phyloP scores from a whole-genome alignment of 106 monocot genomes.

The Ottelia alismoides region DNA sequence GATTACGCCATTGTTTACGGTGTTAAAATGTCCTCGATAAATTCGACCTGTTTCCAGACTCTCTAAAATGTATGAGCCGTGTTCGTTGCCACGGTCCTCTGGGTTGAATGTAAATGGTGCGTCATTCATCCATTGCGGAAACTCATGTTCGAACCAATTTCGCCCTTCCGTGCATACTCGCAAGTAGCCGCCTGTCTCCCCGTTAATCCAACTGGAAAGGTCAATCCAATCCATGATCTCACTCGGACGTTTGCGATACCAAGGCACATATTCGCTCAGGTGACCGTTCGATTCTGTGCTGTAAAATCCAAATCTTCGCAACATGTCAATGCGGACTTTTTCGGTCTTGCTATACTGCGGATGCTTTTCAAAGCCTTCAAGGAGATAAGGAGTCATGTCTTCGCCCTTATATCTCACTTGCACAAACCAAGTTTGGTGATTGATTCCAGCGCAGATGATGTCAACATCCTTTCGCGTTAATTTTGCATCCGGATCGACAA shows the following conservation, averaged over 20 bases:
- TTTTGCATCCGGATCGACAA: background rate
- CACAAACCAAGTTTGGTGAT: background rate
- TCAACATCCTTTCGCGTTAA: background rate
- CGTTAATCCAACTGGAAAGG: background rate
- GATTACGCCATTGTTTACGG: background rate
- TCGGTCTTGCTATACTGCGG: background rate
- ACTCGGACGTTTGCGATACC: background rate
- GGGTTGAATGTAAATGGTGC: background rate
- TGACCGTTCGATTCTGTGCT: background rate
- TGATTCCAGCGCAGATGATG: background rate
- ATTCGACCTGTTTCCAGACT: background rate
- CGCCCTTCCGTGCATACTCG: background rate
- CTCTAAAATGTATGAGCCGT: background rate
- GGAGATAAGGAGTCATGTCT: background rate
- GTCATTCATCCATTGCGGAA: background rate
- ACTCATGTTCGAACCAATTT: background rate
- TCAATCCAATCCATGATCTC: background rate
- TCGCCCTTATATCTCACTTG: background rate
- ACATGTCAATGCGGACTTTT: background rate
- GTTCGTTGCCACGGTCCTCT: background rate
- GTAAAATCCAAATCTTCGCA: background rate
- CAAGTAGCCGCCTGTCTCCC: background rate
- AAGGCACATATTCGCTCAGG: background rate
- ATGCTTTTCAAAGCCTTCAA: background rate
- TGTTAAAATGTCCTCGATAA: background rate